Evolutionary conservation across 257 asterid genomes (phyloP), one percentile per base, ranked within the genome.

Genomic region (Cordia subcordata): DNA sequence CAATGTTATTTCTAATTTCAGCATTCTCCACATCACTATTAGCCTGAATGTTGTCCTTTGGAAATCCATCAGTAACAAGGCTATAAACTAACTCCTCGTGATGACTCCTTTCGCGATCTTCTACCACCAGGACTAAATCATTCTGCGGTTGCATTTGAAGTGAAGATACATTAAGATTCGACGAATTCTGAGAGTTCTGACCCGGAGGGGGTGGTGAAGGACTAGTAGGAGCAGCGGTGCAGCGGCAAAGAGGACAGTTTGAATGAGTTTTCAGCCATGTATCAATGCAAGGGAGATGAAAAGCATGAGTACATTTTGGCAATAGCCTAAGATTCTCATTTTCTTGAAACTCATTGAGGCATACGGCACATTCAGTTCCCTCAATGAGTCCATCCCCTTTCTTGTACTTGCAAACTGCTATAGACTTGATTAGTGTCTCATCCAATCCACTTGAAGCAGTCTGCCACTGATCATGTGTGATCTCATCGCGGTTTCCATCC

Each of bases 231-330:
- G 54, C 59, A 4, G 79, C 85, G 18, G 57, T 66, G 8, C 90
- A 85, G 0, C 97, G 88, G 64, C 96, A 90, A n/a, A 90, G 55
- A 21, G 97, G 97, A 58, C 97, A 90, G 37, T 45, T 85, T 1
- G 91, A 65, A 42, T 90, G 92, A 0, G 97, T 81, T 21, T 80
- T 83, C 3, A 90, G 69, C 97, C 97, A 90, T 3, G 86, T 79
- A 27, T 87, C 97, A 37, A 90, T 79, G 22, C 97, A 90, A 1
- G 84, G 88, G 35, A 79, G 76, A 69, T 90, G 97, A 62, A 90
- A 90, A 55, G 97, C 96, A 64, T 87, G 97, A 64, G 80, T 77
- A 62, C 97, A 90, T 70, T 81, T 87, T 0, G 97, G 97, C 78
- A 90, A 55, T 4, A 90, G 79, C 57, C 94, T 82, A n/a, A 90